A percentile compares a stretch with the other conserved stretches of the same genome.
These are phyloP conservation scores for Colletotrichum spinosum DNA, from an alignment of 2,329 filamentous ascomycete genomes.

Conservation along the genomic window DNA sequence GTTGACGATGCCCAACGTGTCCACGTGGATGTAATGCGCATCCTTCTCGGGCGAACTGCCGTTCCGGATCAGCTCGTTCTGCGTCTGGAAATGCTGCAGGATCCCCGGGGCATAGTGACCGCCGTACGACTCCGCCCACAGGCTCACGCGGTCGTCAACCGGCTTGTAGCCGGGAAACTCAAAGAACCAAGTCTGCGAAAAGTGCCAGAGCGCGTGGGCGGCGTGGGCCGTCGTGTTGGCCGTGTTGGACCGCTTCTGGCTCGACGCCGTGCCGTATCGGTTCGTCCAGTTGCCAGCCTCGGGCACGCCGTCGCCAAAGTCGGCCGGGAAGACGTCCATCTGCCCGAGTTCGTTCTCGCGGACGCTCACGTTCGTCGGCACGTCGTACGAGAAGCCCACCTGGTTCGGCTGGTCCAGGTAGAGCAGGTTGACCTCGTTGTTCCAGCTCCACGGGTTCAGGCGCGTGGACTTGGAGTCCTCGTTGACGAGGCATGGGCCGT, in stretches of 20 bases:
- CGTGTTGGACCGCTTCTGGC: slow-evolving; percentile 44
- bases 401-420: slow-evolving; percentile 68
- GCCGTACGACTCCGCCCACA: slow-evolving; percentile 68
- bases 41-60: slow-evolving; percentile 63
- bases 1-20: slow-evolving; percentile 77
- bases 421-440: slow-evolving; percentile 62
- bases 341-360: slow-evolving; percentile 41
- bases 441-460: slow-evolving; percentile 67
- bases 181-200: slow-evolving; percentile 70
- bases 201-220: slow-evolving; percentile 60
- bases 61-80: slow-evolving; percentile 68
- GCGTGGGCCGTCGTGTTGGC: slow-evolving; percentile 55
- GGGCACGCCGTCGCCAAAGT: slow-evolving; percentile 52
- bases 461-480: slow-evolving; percentile 57
- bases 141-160: slow-evolving; percentile 63
- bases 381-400: slow-evolving; percentile 72
- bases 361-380: slow-evolving; percentile 65
- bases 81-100: slow-evolving; percentile 67
- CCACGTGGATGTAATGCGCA: slow-evolving; percentile 61
- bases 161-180: slow-evolving; percentile 68
- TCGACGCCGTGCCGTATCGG: slow-evolving; percentile 48
- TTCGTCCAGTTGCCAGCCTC: slow-evolving; percentile 50
- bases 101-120: slow-evolving; percentile 63
- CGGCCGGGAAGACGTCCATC: slow-evolving; percentile 37
- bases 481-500: slow-evolving; percentile 56